Percentiles rank a stretch among this genome's conserved stretches.
phyloP scores from a whole-genome alignment of 306 rosid species.

The Rubus parviflorus region DNA sequence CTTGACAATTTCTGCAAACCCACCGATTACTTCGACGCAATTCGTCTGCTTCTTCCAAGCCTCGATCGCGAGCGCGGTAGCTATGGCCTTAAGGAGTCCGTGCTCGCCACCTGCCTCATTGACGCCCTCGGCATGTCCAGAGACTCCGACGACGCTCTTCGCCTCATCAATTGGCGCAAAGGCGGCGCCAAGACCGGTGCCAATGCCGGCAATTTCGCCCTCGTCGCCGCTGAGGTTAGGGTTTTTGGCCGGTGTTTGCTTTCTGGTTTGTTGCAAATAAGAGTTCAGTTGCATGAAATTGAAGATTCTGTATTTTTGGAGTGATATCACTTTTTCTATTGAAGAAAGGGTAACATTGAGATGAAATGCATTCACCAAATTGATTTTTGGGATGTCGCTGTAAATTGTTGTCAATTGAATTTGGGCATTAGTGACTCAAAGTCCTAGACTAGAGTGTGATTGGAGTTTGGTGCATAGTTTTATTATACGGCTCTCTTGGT shows the following conservation, averaged over 20 bases:
- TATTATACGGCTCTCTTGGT: background rate
- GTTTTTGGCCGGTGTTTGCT: background rate
- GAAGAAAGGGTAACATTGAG: background rate
- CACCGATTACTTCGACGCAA: conserved; percentile 53
- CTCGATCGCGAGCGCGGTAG: conserved; percentile 87
- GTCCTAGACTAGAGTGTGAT: background rate
- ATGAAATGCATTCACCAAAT: background rate
- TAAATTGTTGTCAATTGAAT: too few species aligned
- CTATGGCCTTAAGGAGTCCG: conserved; percentile 90
- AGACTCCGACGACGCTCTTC: conserved; percentile 77
- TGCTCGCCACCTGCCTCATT: conserved; percentile 76
- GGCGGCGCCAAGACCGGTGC: conserved; percentile 73
- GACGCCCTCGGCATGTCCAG: conserved; percentile 83
- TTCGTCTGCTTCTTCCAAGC: conserved; percentile 77
- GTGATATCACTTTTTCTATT: background rate
- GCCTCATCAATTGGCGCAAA: conserved; percentile 91
- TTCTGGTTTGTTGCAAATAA: background rate
- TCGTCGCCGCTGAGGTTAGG: conserved; percentile 80
- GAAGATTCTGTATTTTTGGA: background rate
- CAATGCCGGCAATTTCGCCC: conserved; percentile 78
- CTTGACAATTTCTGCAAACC: conserved; percentile 71
- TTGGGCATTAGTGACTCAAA: background rate
- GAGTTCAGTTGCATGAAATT: background rate
- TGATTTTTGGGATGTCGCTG: too few species aligned
- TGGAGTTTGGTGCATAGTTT: too few species aligned